Conservation (phyloP, 2,329 filamentous ascomycete species). For the Rhynchosporium secalis region DNA sequence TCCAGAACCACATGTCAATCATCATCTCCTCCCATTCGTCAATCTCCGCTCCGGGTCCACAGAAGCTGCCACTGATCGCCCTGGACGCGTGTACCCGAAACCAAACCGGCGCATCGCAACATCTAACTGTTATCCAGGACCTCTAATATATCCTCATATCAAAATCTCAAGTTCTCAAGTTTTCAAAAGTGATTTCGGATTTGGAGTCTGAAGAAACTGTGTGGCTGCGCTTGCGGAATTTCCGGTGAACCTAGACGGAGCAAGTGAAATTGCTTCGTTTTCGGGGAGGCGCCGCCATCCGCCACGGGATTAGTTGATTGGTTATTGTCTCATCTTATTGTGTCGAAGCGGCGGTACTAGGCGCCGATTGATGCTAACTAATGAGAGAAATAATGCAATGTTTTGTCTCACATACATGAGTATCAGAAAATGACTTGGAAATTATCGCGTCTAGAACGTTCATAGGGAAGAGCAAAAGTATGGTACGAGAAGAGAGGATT, state of each 20-base stretch:
- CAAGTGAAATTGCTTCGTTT: conserved; percentile 6
- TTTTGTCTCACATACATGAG: too few species aligned
- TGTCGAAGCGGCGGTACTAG: background rate
- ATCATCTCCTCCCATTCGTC: background rate
- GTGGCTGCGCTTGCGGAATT: conserved; percentile 8
- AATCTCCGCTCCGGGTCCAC: background rate
- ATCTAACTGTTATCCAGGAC: too few species aligned
- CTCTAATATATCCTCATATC: too few species aligned
- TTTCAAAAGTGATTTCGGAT: too few species aligned
- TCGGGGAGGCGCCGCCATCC: conserved; percentile 6
- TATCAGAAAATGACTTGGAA: too few species aligned
- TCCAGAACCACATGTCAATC: background rate
- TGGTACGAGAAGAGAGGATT: background rate
- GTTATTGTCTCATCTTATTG: background rate
- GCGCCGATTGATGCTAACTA: too few species aligned
- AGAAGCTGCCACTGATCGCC: background rate
- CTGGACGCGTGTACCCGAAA: background rate
- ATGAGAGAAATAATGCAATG: too few species aligned
- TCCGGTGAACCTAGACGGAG: background rate
- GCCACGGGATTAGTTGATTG: background rate
- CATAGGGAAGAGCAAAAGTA: background rate
- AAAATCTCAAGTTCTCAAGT: background rate
- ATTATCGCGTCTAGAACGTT: too few species aligned
- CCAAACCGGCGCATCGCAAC: background rate
- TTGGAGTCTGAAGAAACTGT: background rate